Evolutionary conservation across 306 rosid genomes (phyloP), one percentile per base, ranked within the genome.

Genomic region (Senna tora): DNA sequence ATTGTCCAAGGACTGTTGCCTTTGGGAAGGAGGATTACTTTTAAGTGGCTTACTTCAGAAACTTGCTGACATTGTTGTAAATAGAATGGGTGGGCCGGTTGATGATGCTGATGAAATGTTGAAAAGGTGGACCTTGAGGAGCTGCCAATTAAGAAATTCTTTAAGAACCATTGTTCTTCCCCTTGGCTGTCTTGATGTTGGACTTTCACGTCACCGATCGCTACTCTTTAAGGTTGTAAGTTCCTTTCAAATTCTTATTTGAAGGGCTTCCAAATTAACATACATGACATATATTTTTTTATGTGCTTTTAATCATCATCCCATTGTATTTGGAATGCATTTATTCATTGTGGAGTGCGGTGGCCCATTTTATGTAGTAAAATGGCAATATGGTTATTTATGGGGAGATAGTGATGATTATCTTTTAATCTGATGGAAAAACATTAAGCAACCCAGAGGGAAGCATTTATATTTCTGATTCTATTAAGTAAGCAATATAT

Each of bases 181-280:
- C 67, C 91, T 92, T 22, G 97, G 99, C 47, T 45, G 65, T 73
- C 94, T 95, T 78, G 99, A 95, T 77, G 80, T 95, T 65, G 99
- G 97, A 82, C 99, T 95, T 87, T 90, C 97, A 15, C 96, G 99
- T 73, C 97, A 95, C 75, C 85, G 99, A 58, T 97, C 99, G 76
- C 85, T 95, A 56, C 99, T 95, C 66, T 95, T 95, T 74, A 95
- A 95, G 97, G 99, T 88, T 80, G 78, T 74, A 74, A 45, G 75
- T 58, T 43, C 67, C 56, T 74, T 58, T 22, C 42, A 64, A 32
- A 54, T 72, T 55, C 21, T 47, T 67, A 4, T 66, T 77, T 53
- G 17, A 60, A 33, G 67, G 43, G 9, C 61, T 32, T 32, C 50
- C 22, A 41, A 63, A 53, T 69, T 55, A 21, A 12, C 74, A 63